These are phyloP conservation scores for Calocybe cyanea DNA, from an alignment of 768 basidiomycete genomes.

Conservation along the genomic window DNA sequence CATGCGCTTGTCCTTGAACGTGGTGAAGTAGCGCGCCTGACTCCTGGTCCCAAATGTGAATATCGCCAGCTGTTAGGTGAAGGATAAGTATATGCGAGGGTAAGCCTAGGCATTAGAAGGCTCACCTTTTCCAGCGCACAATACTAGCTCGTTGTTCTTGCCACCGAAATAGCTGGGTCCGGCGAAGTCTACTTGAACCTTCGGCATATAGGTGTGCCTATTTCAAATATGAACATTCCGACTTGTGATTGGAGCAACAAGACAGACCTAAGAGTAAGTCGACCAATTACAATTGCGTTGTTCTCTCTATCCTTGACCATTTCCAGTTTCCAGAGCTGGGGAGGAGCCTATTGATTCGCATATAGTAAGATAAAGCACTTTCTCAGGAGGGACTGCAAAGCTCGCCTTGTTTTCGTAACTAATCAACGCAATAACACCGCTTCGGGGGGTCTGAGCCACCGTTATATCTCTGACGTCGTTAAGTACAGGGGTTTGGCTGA, in stretches of 20 bases:
- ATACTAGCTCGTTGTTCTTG: conserved; percentile 70
- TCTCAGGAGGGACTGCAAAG: neutral
- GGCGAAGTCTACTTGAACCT: conserved; percentile 64
- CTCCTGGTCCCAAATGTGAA: conserved; percentile 85
- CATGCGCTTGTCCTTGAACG: conserved; percentile 57
- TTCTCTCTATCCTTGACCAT: conserved; percentile 51
- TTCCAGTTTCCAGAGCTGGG: conserved; percentile 75
- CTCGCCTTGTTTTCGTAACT: conserved; percentile 74
- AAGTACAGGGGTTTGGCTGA: conserved; percentile 67
- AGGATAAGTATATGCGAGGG: neutral
- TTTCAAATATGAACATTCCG: conserved; percentile 7
- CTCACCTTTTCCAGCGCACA: conserved; percentile 73
- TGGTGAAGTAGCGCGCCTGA: conserved; percentile 69
- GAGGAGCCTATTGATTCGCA: conserved; percentile 53
- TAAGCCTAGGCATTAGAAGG: conserved; percentile 3
- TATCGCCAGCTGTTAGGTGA: conserved; percentile 58
- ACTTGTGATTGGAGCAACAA: conserved; percentile 9
- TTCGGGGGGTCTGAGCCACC: conserved; percentile 43
- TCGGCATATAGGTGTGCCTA: conserved; percentile 75
- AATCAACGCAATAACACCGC: conserved; percentile 58
- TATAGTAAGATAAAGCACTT: no score
- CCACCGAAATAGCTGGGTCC: conserved; percentile 84
- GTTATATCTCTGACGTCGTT: conserved; percentile 73
- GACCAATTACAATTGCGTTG: conserved; percentile 25
- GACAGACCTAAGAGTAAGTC: conserved; percentile 37